Conservation (phyloP, 495 filamentous ascomycete species). For the Neurospora sp. region DNA sequence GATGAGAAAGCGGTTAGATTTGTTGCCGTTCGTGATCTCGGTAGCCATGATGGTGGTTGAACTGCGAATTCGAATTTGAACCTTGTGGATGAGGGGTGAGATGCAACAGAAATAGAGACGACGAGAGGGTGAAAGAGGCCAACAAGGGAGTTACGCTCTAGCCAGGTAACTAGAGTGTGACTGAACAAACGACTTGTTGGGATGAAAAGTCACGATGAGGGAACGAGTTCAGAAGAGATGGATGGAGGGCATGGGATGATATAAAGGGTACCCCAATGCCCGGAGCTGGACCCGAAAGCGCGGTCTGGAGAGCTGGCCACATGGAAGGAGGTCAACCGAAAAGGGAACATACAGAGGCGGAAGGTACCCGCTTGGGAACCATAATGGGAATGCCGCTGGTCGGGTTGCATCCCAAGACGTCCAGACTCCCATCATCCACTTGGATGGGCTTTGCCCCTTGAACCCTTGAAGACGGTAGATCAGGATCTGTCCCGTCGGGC, state of each 20-base stretch:
- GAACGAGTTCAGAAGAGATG: background rate
- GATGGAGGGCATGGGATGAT: background rate
- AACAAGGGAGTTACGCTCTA: background rate
- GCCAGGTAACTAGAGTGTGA: too few relatives aligned
- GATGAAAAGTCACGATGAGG: background rate
- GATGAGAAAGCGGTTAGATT: conserved; percentile 40
- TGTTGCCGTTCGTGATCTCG: conserved; percentile 10
- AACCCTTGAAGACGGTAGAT: background rate
- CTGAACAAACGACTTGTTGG: background rate
- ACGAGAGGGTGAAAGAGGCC: background rate
- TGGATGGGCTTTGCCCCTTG: background rate
- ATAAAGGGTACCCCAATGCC: background rate
- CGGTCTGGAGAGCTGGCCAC: background rate
- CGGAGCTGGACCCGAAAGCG: background rate
- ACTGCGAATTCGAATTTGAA: background rate
- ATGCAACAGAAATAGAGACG: background rate
- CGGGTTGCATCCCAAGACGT: background rate
- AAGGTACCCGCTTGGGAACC: background rate
- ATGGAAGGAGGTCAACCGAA: background rate
- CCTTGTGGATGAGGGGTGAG: background rate
- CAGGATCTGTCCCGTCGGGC: background rate
- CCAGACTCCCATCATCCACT: background rate
- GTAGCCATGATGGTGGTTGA: conserved; percentile 13
- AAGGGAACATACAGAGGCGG: background rate
- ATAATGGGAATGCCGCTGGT: background rate